Evolutionary conservation across 441 rosid genomes (phyloP).

Genomic region (Gossypium schwendimanii): DNA sequence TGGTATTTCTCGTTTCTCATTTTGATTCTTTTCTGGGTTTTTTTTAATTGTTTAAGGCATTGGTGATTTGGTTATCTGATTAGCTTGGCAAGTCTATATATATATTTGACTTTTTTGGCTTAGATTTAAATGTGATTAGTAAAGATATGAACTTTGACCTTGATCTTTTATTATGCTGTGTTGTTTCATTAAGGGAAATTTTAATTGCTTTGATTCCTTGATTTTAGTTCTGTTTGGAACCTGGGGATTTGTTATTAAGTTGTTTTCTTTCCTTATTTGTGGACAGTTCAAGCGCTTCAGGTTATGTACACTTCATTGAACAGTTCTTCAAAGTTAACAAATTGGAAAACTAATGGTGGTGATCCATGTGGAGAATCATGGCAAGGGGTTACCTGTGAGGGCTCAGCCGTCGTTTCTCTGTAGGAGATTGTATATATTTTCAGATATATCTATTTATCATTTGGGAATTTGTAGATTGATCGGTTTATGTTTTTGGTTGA

Average conservation of each 20-base stretch:
- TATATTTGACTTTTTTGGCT: slow-evolving; percentile 6
- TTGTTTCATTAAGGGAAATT: slow-evolving; percentile 16
- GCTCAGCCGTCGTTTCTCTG: slow-evolving; percentile 84
- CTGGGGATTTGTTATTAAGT: slow-evolving; percentile 9
- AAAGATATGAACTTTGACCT: slow-evolving; percentile 18
- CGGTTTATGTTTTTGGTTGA: slow-evolving; percentile 9
- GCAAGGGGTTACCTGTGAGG: slow-evolving; percentile 83
- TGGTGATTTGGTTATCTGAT: slow-evolving; percentile 24
- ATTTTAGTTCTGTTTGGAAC: background rate
- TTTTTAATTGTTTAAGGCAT: background rate
- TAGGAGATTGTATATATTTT: slow-evolving; percentile 28
- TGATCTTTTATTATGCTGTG: slow-evolving; percentile 17
- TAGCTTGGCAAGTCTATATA: slow-evolving; percentile 10
- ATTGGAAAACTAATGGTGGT: slow-evolving; percentile 69
- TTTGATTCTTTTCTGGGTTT: background rate
- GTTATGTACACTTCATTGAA: slow-evolving; percentile 71
- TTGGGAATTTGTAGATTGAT: slow-evolving; percentile 3
- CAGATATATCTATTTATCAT: background rate
- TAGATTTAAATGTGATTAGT: slow-evolving; percentile 11
- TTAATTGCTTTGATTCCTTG: background rate
- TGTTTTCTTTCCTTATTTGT: slow-evolving; percentile 10
- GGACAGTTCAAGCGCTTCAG: slow-evolving; percentile 82
- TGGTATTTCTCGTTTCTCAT: slow-evolving; percentile 38
- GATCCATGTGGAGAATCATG: slow-evolving; percentile 96
- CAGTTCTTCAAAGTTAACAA: slow-evolving; percentile 70